Percentiles rank a stretch among this genome's conserved stretches.
These are phyloP conservation scores for Glycine tomentella DNA, from an alignment of 306 rosid species.

Conservation along the genomic window DNA sequence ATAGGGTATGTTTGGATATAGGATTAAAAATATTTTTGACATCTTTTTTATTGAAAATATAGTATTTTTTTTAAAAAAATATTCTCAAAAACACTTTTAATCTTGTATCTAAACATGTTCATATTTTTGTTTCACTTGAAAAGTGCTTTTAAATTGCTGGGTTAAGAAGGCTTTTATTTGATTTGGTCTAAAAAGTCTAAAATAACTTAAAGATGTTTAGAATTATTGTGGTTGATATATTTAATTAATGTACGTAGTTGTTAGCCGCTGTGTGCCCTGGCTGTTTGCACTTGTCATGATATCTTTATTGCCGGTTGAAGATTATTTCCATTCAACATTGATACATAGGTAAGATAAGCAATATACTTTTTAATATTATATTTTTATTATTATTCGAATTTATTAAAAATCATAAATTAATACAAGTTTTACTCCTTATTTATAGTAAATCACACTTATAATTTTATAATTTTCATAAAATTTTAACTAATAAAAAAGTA, in stretches of 20 bases:
- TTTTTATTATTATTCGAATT: not conserved
- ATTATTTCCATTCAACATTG: not conserved
- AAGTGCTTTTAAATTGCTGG: constrained; percentile 30
- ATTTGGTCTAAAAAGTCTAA: constrained; percentile 29
- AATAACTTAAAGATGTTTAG: not conserved
- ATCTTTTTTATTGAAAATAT: too few species aligned
- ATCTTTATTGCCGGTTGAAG: not conserved
- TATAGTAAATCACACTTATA: too few species aligned
- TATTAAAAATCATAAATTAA: not conserved
- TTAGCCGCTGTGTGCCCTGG: not conserved
- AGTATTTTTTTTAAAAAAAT: too few species aligned
- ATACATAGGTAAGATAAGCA: not conserved
- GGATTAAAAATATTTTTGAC: too few species aligned
- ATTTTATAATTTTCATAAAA: too few species aligned
- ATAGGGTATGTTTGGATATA: too few species aligned
- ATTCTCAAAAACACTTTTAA: too few species aligned
- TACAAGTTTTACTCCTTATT: too few species aligned
- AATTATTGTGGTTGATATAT: constrained; percentile 14
- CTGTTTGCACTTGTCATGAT: not conserved
- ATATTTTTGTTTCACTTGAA: not conserved
- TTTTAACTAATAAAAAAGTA: too few species aligned
- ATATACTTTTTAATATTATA: too few species aligned
- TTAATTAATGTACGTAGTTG: constrained; percentile 19
- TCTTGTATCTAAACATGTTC: too few species aligned
- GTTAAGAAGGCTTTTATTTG: constrained; percentile 12